phyloP scores from a whole-genome alignment of 2,329 filamentous ascomycete species.

The Diplodia sapinea region DNA sequence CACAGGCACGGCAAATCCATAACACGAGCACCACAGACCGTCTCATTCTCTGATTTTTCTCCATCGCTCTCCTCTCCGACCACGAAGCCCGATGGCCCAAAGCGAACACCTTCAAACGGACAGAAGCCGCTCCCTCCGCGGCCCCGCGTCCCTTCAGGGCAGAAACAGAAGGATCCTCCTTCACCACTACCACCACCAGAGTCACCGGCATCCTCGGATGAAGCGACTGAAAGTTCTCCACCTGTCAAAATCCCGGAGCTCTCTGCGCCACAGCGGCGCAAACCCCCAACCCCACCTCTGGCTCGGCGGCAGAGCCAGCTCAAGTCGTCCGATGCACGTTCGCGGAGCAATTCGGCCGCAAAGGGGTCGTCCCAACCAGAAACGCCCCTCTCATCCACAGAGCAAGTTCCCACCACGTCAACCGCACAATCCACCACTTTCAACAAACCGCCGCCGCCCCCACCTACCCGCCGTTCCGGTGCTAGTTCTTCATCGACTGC shows the following conservation, averaged over 20 bases:
- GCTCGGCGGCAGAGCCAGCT: conserved; percentile 44
- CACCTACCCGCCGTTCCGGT: conserved; percentile 26
- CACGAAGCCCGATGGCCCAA: conserved; percentile 37
- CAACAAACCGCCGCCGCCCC: conserved; percentile 26
- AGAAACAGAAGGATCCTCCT: conserved; percentile 19
- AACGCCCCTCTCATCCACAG: not conserved
- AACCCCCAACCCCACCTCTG: conserved; percentile 40
- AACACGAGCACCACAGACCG: conserved; percentile 54
- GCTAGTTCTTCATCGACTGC: conserved; percentile 13
- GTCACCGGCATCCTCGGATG: not conserved
- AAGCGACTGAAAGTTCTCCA: conserved; percentile 1
- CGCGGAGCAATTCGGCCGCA: conserved; percentile 45
- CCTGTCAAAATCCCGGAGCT: conserved; percentile 11
- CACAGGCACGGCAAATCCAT: conserved; percentile 73
- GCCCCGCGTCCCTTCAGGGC: conserved; percentile 41
- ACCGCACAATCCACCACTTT: not conserved
- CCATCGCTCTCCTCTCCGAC: conserved; percentile 35
- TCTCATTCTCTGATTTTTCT: conserved; percentile 44
- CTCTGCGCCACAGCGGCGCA: conserved; percentile 35
- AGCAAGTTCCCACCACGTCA: conserved; percentile 7
- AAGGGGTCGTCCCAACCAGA: conserved; percentile 44
- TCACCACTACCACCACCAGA: conserved; percentile 7
- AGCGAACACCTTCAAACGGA: conserved; percentile 53
- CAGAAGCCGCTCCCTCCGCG: conserved; percentile 68
- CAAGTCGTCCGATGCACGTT: conserved; percentile 39